Conservation (phyloP, 2,329 filamentous ascomycete genomes). For the Colletotrichum lini region DNA sequence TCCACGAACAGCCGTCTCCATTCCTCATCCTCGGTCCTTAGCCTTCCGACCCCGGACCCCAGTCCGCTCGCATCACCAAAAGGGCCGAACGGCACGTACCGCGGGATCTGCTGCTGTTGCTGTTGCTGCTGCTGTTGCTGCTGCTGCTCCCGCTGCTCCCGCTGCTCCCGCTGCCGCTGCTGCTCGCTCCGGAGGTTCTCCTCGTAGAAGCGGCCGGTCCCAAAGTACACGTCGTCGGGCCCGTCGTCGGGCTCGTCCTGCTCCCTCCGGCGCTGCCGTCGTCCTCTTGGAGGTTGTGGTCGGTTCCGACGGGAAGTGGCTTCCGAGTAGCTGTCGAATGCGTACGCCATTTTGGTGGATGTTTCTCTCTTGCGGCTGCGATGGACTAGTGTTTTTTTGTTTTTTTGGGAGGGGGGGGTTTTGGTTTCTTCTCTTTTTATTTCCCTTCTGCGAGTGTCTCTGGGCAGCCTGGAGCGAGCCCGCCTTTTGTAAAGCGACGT, state of each 20-base stretch:
- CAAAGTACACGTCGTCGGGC: constrained; percentile 3
- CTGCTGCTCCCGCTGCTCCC: not conserved
- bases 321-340: constrained; percentile 38
- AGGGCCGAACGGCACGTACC: not conserved
- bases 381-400: not conserved
- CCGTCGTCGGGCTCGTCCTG: too few species aligned
- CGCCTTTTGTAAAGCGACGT: not conserved
- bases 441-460: too few species aligned
- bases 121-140: constrained; percentile 6
- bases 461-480: not conserved
- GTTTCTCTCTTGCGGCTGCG: not conserved
- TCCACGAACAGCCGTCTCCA: constrained; percentile 12
- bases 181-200: constrained; percentile 14
- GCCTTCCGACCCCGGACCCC: not conserved
- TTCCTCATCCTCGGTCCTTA: not conserved
- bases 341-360: constrained; percentile 19
- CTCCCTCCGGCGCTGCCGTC: not conserved
- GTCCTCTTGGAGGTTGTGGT: not conserved
- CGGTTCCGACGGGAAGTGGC: not conserved
- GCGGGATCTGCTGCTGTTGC: not conserved
- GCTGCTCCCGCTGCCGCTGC: constrained; percentile 2
- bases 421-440: too few species aligned
- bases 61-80: too few species aligned
- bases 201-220: constrained; percentile 20
- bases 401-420: not conserved